These are phyloP conservation scores for Monilinia aucupariae DNA, from an alignment of 2,329 filamentous ascomycete species.

Conservation along the genomic window DNA sequence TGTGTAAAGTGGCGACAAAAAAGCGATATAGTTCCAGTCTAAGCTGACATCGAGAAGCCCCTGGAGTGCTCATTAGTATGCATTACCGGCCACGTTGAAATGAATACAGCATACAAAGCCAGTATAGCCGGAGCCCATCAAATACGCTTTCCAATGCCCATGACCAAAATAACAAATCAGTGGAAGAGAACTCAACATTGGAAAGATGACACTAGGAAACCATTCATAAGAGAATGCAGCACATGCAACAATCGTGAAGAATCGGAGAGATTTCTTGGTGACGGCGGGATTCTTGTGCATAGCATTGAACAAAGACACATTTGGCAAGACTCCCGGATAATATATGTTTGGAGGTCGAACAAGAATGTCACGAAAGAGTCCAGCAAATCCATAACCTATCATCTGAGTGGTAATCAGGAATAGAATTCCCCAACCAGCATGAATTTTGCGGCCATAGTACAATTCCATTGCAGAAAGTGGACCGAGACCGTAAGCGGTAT, in stretches of 20 bases:
- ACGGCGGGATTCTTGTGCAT: conserved; percentile 38
- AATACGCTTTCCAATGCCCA: conserved; percentile 45
- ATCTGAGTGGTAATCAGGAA: conserved; percentile 56
- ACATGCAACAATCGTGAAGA: conserved; percentile 33
- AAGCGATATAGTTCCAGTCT: conserved; percentile 41
- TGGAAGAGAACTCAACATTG: conserved; percentile 45
- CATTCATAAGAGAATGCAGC: conserved; percentile 16
- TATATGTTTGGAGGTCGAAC: conserved; percentile 57
- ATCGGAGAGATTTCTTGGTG: conserved; percentile 36
- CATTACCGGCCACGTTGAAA: not conserved
- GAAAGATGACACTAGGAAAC: conserved; percentile 17
- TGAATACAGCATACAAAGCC: conserved; percentile 17
- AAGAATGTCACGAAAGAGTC: conserved; percentile 53
- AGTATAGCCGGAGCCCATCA: conserved; percentile 42
- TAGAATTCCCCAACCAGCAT: conserved; percentile 41
- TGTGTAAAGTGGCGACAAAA: conserved; percentile 25
- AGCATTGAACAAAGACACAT: conserved; percentile 39
- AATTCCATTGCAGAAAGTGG: conserved; percentile 62
- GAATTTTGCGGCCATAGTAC: conserved; percentile 43
- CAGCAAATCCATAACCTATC: conserved; percentile 59
- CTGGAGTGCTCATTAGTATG: not conserved
- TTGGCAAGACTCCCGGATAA: conserved; percentile 53
- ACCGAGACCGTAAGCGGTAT: conserved; percentile 41
- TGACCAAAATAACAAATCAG: conserved; percentile 44
- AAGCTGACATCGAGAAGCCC: conserved; percentile 38